phyloP scores from a whole-genome alignment of 1,139 yeast species.

The Diutina sp. region DNA sequence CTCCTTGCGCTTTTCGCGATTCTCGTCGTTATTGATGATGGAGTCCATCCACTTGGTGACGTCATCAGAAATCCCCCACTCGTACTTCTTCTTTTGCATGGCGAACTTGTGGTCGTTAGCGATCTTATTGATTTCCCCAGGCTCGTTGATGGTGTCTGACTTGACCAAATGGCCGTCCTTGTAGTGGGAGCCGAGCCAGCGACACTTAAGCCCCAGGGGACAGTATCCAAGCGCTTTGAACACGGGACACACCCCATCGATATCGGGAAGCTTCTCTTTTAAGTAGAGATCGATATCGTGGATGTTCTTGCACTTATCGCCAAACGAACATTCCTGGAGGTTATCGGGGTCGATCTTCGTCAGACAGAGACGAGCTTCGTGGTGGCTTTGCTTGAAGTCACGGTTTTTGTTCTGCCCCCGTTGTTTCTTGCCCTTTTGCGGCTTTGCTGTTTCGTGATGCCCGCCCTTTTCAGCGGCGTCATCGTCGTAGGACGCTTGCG shows the following conservation, averaged over 20 bases:
- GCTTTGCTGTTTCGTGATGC: conserved; percentile 39
- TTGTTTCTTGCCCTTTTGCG: conserved; percentile 35
- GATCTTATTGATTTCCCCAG: conserved; percentile 59
- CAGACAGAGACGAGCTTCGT: conserved; percentile 55
- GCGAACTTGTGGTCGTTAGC: conserved; percentile 35
- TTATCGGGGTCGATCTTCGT: conserved; percentile 41
- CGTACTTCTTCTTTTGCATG: conserved; percentile 53
- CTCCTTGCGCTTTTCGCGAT: conserved; percentile 16
- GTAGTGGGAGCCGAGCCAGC: conserved; percentile 78
- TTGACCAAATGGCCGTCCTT: conserved; percentile 4
- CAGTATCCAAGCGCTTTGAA: conserved; percentile 74
- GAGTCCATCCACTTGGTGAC: conserved; percentile 45
- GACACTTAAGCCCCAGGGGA: conserved; percentile 84
- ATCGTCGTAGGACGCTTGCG: not conserved
- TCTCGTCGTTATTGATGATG: conserved; percentile 24
- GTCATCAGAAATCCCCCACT: conserved; percentile 41
- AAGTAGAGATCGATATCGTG: conserved; percentile 66
- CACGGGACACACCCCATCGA: conserved; percentile 75
- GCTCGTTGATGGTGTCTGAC: conserved; percentile 7
- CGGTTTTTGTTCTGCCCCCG: conserved; percentile 89
- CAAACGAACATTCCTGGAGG: conserved; percentile 45
- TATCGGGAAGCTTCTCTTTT: conserved; percentile 52
- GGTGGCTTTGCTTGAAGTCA: conserved; percentile 61
- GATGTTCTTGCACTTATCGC: conserved; percentile 62
- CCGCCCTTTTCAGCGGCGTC: conserved; percentile 18